A percentile compares a stretch with the other conserved stretches of the same genome.
phyloP scores from a whole-genome alignment of 768 basidiomycete genomes.

The Pluteus cervinus region DNA sequence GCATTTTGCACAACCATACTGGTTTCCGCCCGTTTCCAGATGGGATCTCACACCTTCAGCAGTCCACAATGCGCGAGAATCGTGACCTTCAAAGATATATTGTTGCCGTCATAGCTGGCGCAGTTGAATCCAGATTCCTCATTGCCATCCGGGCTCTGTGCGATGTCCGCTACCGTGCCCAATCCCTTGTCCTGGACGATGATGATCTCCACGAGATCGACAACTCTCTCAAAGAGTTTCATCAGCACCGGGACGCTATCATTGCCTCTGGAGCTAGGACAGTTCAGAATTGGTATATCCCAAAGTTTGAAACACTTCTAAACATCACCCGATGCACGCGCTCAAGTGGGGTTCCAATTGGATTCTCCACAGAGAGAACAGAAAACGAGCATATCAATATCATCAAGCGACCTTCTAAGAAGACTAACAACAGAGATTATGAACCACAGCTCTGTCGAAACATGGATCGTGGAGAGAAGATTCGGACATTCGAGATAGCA shows the following conservation, averaged over 20 bases:
- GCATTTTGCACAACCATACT: constrained; percentile 26
- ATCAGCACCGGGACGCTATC: no score
- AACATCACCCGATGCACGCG: constrained; percentile 20
- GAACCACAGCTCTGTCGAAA: constrained; percentile 25
- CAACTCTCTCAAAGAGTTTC: no score
- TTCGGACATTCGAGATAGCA: no score
- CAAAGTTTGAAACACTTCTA: constrained; percentile 34
- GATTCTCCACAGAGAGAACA: constrained; percentile 29
- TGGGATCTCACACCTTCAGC: constrained; percentile 32
- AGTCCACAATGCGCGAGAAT: constrained; percentile 34
- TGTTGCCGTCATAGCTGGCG: constrained; percentile 27
- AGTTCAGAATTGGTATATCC: constrained; percentile 32
- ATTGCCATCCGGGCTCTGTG: constrained; percentile 25
- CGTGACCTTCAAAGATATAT: constrained; percentile 29
- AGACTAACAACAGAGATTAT: constrained; percentile 26
- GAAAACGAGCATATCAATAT: constrained; percentile 25
- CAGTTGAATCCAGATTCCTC: constrained; percentile 21
- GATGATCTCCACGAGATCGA: constrained; percentile 11
- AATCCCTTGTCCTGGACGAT: constrained; percentile 21
- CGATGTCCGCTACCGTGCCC: constrained; percentile 30
- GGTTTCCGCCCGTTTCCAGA: constrained; percentile 30
- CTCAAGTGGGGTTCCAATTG: constrained; percentile 21
- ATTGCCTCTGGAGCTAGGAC: constrained; percentile 9
- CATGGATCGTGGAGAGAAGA: constrained; percentile 25
- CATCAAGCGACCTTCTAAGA: constrained; percentile 25